Conservation (phyloP, 176 grass and related monocot species). For the Lolium rigidum region DNA sequence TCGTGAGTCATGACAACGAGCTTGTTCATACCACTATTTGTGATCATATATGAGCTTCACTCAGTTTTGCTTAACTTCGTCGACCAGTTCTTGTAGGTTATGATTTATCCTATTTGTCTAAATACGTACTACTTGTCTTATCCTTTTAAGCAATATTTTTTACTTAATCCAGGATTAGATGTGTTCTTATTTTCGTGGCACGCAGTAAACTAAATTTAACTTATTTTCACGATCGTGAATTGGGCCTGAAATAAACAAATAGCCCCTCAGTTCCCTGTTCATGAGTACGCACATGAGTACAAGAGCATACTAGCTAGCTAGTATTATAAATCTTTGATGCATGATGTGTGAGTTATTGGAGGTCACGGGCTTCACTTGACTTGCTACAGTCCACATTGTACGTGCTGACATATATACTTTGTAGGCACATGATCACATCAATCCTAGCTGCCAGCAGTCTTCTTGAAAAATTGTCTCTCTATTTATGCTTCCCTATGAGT, state of each 20-base stretch:
- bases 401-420: constrained; percentile 14
- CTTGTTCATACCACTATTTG: too few species aligned
- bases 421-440: constrained; percentile 25
- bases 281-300: background rate
- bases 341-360: constrained; percentile 1
- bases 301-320: background rate
- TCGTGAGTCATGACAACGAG: too few species aligned
- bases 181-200: too few species aligned
- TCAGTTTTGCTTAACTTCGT: too few species aligned
- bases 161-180: background rate
- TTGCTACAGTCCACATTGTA: background rate
- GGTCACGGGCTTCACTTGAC: constrained; percentile 48
- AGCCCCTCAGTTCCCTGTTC: background rate
- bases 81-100: too few species aligned
- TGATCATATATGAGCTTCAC: too few species aligned
- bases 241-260: background rate
- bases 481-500: background rate
- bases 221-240: background rate
- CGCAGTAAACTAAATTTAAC: too few species aligned
- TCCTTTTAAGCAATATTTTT: background rate
- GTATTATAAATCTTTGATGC: background rate
- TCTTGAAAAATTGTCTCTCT: constrained; percentile 21
- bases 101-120: too few species aligned
- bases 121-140: background rate
- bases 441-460: constrained; percentile 15